phyloP scores from a whole-genome alignment of 176 grass and related monocot genomes.

The Areca catechu region DNA sequence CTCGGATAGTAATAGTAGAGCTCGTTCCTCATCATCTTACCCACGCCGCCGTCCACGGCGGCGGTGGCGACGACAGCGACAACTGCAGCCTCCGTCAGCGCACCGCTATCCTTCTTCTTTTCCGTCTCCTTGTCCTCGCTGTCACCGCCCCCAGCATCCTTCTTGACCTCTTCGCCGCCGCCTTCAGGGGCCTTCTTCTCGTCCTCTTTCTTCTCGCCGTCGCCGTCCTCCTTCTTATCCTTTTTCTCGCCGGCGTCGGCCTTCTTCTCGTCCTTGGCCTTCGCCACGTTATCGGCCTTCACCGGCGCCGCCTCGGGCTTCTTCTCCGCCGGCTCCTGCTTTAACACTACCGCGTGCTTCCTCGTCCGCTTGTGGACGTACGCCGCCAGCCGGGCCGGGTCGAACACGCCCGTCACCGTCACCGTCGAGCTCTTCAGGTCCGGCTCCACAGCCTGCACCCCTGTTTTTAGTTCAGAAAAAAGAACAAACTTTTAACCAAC shows the following conservation, averaged over 20 bases:
- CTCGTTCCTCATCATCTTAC: background rate
- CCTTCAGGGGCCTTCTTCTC: no score
- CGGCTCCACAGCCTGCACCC: constrained; percentile 32
- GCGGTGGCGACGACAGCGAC: background rate
- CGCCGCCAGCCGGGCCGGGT: constrained; percentile 30
- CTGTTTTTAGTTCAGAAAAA: constrained; percentile 12
- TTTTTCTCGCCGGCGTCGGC: background rate
- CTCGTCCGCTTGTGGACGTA: constrained; percentile 36
- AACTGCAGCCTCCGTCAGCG: no score
- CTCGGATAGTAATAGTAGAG: constrained; percentile 1
- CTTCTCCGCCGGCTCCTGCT: constrained; percentile 19
- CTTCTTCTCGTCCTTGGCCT: background rate
- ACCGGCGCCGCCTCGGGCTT: background rate
- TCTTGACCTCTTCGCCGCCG: no score
- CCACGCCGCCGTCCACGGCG: background rate
- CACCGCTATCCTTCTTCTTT: no score
- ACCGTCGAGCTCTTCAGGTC: constrained; percentile 36
- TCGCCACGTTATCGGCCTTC: background rate
- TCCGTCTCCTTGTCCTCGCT: background rate
- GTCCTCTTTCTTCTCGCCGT: no score
- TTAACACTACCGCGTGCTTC: constrained; percentile 22
- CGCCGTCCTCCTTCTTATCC: background rate
- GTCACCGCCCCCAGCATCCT: background rate
- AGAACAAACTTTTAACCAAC: background rate
- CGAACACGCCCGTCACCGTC: constrained; percentile 30